Base-by-base conservation (phyloP, 805 yeast genomes). In the Naumovozyma castellii region DNA sequence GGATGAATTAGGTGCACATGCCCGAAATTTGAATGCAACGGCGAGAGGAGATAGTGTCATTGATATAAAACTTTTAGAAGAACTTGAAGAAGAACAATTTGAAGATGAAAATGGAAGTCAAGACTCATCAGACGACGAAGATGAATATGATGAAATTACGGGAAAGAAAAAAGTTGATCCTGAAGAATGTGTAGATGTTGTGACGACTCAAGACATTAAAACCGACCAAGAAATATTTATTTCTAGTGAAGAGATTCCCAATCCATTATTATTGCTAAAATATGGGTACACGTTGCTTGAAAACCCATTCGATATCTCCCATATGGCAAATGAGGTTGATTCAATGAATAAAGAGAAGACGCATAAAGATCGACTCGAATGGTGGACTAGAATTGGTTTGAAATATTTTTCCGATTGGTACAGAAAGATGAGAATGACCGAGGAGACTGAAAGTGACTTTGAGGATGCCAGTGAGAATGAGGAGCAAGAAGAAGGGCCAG, bases 171-270 rank as follows among this genome's bases (percentile, higher is more conserved):
- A 22, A 22, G 45, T 47, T 2, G 59, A 56, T 10, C 50, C 57
- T 5, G 65, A 69, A 38, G 73, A 75, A 42, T 79, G 87, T 46
- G 84, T 94, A 49, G 95, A 86, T 49, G 75, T 87, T 12, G 67
- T 74, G 0, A 51, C 80, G 2, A 64, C 67, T 15, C 56, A 54
- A 12, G 53, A 60, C 1, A 73, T 84, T 0, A 37, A 50, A 1
- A 54, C 61, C 27, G 75, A 76, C 5, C 57, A 66, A 10, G 96
- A 90, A 53, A 53, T 90, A 12, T 84, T 78, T 66, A 87, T 85
- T 61, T 78, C 92, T 0, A 88, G 87, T 51, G 97, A 96, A 0
- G 80, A 78, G 19, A 66, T 80, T 31, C 62, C 79, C 13, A 85
- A 84, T 48, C 67, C 82, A 0, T 70, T 74, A 29, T 62, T 88